These are phyloP conservation scores for Trichosporon sp. DNA, from an alignment of 1,284 basidiomycete genomes.

Conservation along the genomic window DNA sequence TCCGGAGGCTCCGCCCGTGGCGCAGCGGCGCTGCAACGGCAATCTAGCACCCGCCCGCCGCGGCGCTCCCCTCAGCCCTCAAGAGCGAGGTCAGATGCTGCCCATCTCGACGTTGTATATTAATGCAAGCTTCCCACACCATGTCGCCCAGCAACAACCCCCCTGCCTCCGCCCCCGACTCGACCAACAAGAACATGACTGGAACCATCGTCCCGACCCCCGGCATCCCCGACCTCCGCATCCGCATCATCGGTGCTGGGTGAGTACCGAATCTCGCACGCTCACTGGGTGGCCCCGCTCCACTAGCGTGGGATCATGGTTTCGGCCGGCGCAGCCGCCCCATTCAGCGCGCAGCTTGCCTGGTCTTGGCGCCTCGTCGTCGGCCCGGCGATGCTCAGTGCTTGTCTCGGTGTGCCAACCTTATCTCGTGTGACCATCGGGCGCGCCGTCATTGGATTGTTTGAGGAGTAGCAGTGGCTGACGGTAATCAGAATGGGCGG, in stretches of 20 bases:
- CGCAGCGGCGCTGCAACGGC: not conserved
- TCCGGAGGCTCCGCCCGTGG: not conserved
- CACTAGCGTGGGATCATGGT: not conserved
- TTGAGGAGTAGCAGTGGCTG: not conserved
- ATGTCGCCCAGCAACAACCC: not conserved
- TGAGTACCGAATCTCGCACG: no score
- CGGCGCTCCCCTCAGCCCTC: not conserved
- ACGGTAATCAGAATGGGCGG: constrained; percentile 37
- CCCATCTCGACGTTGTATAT: not conserved
- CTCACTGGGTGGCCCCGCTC: not conserved
- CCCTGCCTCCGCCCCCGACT: not conserved
- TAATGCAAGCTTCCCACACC: not conserved
- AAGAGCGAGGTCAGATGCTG: not conserved
- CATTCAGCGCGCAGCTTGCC: no score
- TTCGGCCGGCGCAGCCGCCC: no score
- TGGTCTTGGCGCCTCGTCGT: no score
- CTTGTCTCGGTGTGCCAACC: no score
- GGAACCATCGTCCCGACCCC: constrained; percentile 5
- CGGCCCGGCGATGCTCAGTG: no score
- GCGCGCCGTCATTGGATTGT: no score
- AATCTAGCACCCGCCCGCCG: not conserved
- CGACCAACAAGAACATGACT: not conserved
- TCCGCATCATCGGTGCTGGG: constrained; percentile 22
- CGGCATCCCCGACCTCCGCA: constrained; percentile 10
- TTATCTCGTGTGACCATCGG: no score